Percentiles rank a stretch among this genome's conserved stretches.
These are phyloP conservation scores for Calendula officinalis DNA, from an alignment of 129 eudicot genomes.

Conservation along the genomic window DNA sequence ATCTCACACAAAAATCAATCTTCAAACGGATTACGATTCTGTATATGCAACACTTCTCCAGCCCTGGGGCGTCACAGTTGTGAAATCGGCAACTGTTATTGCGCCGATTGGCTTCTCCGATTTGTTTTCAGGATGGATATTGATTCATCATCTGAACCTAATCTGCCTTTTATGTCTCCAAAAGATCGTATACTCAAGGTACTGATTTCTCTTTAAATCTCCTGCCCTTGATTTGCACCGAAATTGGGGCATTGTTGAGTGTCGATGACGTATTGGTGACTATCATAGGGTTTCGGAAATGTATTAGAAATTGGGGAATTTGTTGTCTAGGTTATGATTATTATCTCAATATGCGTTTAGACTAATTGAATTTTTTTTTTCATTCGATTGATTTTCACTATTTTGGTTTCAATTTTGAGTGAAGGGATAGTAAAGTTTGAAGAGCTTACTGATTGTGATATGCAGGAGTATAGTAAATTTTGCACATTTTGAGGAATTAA, in stretches of 20 bases:
- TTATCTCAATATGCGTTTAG: background rate
- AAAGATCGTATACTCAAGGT: conserved; percentile 65
- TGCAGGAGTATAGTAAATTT: background rate
- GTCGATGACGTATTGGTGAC: background rate
- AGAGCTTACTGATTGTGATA: conserved; percentile 14
- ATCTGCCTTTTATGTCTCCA: conserved; percentile 40
- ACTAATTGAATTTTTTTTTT: background rate
- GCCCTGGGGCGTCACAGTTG: conserved; percentile 57
- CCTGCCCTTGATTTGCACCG: background rate
- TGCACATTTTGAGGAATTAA: conserved; percentile 11
- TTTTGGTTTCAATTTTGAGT: conserved; percentile 4
- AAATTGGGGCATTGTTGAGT: conserved; percentile 17
- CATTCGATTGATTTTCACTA: background rate
- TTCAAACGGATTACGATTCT: conserved; percentile 11
- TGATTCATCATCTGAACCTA: conserved; percentile 61
- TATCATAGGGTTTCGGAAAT: background rate
- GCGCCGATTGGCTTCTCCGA: conserved; percentile 62
- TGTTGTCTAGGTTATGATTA: background rate
- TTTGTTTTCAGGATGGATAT: conserved; percentile 56
- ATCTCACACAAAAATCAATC: background rate
- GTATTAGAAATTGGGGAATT: background rate
- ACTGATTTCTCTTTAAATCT: conserved; percentile 3
- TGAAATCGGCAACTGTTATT: conserved; percentile 49
- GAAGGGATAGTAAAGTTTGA: conserved; percentile 17
- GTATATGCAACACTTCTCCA: conserved; percentile 21